Evolutionary conservation across 345 rosid species (phyloP).

Genomic region (Euclidium syriacum): DNA sequence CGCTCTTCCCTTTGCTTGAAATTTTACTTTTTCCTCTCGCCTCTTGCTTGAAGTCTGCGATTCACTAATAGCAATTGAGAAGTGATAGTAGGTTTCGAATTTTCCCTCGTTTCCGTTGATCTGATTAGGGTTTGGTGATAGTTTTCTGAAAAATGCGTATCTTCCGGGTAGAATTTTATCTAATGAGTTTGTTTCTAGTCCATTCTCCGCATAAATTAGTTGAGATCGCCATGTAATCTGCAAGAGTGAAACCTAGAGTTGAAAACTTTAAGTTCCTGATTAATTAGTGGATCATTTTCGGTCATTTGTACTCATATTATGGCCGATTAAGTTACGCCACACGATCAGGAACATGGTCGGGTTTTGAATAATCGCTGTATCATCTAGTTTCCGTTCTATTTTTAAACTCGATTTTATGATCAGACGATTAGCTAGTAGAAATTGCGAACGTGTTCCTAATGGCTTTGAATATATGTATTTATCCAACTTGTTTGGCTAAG

Average conservation of each 20-base stretch:
- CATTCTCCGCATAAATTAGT: neutral
- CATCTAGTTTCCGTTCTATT: neutral
- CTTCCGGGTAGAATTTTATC: constrained; percentile 9
- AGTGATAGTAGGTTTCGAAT: neutral
- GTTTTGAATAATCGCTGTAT: neutral
- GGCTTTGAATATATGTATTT: neutral
- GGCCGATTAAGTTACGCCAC: neutral
- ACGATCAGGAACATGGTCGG: neutral
- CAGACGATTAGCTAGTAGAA: neutral
- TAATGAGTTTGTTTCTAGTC: constrained; percentile 7
- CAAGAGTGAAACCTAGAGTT: constrained; percentile 12
- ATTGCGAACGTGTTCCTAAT: constrained; percentile 4
- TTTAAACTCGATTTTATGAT: neutral
- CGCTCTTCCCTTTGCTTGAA: neutral
- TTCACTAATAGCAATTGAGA: neutral
- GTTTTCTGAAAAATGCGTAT: neutral
- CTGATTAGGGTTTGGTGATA: constrained; percentile 26
- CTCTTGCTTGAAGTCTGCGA: neutral
- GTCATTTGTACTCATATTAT: neutral
- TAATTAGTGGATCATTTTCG: neutral
- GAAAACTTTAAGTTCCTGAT: constrained; percentile 1
- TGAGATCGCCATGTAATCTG: neutral
- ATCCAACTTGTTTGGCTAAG: neutral
- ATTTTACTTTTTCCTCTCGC: neutral
- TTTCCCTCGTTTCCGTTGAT: neutral